Evolutionary conservation across 2,329 filamentous ascomycete genomes (phyloP).

Genomic region (Neopestalotiopsis sp.): DNA sequence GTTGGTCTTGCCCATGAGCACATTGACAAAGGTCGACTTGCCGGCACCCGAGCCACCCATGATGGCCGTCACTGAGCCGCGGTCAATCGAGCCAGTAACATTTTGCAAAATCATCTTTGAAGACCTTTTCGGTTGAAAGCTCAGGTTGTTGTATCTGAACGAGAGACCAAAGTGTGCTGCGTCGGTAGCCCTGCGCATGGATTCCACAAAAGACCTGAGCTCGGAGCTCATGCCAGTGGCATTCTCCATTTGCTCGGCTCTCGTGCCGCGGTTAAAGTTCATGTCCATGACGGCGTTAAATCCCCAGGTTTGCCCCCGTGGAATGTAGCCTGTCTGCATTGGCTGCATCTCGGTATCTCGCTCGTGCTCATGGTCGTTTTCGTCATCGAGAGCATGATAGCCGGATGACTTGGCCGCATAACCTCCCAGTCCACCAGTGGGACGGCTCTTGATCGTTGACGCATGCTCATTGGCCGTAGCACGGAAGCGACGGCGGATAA

Average conservation of each 20-base stretch:
- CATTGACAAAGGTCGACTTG: slow-evolving; percentile 65
- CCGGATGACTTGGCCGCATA: slow-evolving; percentile 36
- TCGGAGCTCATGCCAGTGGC: slow-evolving; percentile 39
- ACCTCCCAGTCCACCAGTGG: slow-evolving; percentile 29
- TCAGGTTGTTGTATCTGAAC: slow-evolving; percentile 57
- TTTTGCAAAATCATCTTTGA: slow-evolving; percentile 54
- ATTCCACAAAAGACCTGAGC: slow-evolving; percentile 56
- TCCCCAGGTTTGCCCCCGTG: slow-evolving; percentile 34
- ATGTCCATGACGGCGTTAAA: slow-evolving; percentile 45
- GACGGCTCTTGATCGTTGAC: slow-evolving; percentile 23
- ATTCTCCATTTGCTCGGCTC: slow-evolving; percentile 35
- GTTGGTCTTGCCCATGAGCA: slow-evolving; percentile 63
- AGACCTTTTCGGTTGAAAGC: slow-evolving; percentile 52
- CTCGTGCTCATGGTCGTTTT: slow-evolving; percentile 39
- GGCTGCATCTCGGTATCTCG: slow-evolving; percentile 40
- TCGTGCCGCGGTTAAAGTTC: slow-evolving; percentile 32
- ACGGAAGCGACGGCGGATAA: slow-evolving; percentile 42
- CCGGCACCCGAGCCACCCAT: slow-evolving; percentile 66
- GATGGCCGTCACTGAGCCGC: slow-evolving; percentile 61
- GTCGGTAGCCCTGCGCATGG: slow-evolving; percentile 57
- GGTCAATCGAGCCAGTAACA: slow-evolving; percentile 59
- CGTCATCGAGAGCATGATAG: slow-evolving; percentile 40
- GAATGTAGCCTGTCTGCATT: slow-evolving; percentile 40
- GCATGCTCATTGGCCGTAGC: slow-evolving; percentile 33
- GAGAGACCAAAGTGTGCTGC: slow-evolving; percentile 57